These are phyloP conservation scores for Prinsepia uniflora DNA, from an alignment of 306 rosid genomes.

Conservation along the genomic window DNA sequence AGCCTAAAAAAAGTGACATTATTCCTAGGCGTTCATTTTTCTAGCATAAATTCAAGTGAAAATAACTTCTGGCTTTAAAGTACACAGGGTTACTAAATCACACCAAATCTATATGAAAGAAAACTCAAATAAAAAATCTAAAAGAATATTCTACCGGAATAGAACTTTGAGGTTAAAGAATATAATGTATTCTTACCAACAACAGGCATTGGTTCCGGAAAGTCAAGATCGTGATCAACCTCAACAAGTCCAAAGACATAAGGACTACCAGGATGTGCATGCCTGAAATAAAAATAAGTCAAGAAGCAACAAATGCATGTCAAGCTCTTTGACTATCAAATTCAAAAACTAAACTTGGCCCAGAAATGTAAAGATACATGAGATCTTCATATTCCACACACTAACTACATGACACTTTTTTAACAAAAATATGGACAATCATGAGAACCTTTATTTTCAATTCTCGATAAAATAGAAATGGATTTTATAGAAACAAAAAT, in stretches of 20 bases:
- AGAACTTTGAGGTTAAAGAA: not conserved
- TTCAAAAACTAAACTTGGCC: not conserved
- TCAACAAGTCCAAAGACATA: slow-evolving; percentile 95
- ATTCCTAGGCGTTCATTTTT: not conserved
- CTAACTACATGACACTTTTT: not conserved
- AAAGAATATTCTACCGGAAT: slow-evolving; percentile 8
- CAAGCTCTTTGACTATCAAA: slow-evolving; percentile 5
- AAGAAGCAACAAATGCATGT: slow-evolving; percentile 10
- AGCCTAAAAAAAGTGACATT: not conserved
- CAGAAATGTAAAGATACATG: not conserved
- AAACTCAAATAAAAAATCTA: no score
- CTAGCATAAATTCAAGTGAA: not conserved
- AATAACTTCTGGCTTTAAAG: not conserved
- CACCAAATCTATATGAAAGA: no score
- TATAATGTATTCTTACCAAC: slow-evolving; percentile 51
- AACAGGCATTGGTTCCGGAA: slow-evolving; percentile 98
- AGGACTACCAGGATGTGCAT: slow-evolving; percentile 98
- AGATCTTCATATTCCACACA: not conserved
- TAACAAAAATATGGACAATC: not conserved
- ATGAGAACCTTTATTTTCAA: not conserved
- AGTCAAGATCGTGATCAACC: slow-evolving; percentile 84
- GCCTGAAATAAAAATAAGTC: slow-evolving; percentile 50
- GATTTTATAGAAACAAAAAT: not conserved
- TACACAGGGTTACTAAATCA: not conserved
- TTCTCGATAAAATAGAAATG: not conserved